These are phyloP conservation scores for Bjerkandera adusta DNA, from an alignment of 1,284 basidiomycete species.

Conservation along the genomic window DNA sequence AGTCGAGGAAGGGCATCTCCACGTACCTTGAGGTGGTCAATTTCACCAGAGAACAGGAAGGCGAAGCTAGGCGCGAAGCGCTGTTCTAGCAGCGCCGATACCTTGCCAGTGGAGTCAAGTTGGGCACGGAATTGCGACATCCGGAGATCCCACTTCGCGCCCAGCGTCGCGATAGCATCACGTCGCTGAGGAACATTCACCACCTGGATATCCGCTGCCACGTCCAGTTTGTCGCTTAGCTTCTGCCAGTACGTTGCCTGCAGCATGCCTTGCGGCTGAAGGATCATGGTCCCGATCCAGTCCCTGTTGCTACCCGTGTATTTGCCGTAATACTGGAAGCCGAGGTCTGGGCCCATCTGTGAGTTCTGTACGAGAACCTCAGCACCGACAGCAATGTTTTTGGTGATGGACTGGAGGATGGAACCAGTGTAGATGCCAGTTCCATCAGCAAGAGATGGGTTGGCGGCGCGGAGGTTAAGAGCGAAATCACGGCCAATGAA, in stretches of 20 bases:
- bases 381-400: constrained; percentile 87
- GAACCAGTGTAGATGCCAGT: constrained; percentile 96
- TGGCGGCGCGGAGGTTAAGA: constrained; percentile 88
- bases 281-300: constrained; percentile 94
- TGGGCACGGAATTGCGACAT: constrained; percentile 93
- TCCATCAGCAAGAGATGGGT: constrained; percentile 86
- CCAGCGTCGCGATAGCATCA: constrained; percentile 90
- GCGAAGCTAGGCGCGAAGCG: constrained; percentile 94
- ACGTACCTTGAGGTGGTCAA: constrained; percentile 95
- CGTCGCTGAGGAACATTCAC: constrained; percentile 77
- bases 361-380: constrained; percentile 89
- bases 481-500: constrained; percentile 89
- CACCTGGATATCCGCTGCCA: constrained; percentile 92
- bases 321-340: constrained; percentile 88
- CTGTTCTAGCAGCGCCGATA: constrained; percentile 94
- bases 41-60: constrained; percentile 94
- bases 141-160: constrained; percentile 96
- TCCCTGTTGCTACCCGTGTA: constrained; percentile 43
- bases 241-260: constrained; percentile 98
- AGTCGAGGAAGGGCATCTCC: background rate
- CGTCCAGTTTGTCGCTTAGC: constrained; percentile 95
- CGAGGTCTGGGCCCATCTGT: constrained; percentile 71
- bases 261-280: constrained; percentile 85
- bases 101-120: constrained; percentile 90
- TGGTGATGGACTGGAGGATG: constrained; percentile 94